These are phyloP conservation scores for Aureobasidium sp. DNA, from an alignment of 2,329 filamentous ascomycete genomes.

Conservation along the genomic window DNA sequence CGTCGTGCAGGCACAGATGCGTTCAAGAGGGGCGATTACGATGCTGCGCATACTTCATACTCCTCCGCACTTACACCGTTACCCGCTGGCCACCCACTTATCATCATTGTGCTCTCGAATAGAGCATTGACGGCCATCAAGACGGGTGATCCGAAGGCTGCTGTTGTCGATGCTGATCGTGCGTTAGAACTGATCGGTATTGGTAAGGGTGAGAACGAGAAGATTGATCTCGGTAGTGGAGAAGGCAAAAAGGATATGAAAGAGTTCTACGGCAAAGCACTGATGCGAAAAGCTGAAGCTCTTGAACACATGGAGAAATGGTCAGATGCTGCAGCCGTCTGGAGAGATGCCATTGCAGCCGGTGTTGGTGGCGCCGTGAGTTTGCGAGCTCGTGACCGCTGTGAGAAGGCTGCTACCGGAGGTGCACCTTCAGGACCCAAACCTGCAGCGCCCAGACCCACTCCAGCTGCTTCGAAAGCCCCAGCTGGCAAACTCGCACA, in stretches of 20 bases:
- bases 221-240: constrained; percentile 58
- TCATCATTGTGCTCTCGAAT: constrained; percentile 85
- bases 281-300: constrained; percentile 91
- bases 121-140: constrained; percentile 85
- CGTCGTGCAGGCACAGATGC: constrained; percentile 76
- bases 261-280: constrained; percentile 86
- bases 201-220: constrained; percentile 71
- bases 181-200: constrained; percentile 75
- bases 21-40: constrained; percentile 92
- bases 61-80: constrained; percentile 67
- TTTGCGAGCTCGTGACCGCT: constrained; percentile 78
- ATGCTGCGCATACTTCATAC: constrained; percentile 76
- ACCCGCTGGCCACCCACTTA: constrained; percentile 71
- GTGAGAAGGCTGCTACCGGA: constrained; percentile 66
- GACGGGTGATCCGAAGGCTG: constrained; percentile 82
- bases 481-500: constrained; percentile 6
- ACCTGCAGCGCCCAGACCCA: constrained; percentile 15
- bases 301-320: constrained; percentile 94
- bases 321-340: constrained; percentile 71
- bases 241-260: constrained; percentile 72
- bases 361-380: constrained; percentile 81
- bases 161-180: constrained; percentile 75
- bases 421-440: constrained; percentile 53
- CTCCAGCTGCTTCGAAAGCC: constrained; percentile 12
- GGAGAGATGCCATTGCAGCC: constrained; percentile 75